Evolutionary conservation across 257 asterid genomes (phyloP), one percentile per base, ranked within the genome.

Genomic region (Solanum dulcamara): DNA sequence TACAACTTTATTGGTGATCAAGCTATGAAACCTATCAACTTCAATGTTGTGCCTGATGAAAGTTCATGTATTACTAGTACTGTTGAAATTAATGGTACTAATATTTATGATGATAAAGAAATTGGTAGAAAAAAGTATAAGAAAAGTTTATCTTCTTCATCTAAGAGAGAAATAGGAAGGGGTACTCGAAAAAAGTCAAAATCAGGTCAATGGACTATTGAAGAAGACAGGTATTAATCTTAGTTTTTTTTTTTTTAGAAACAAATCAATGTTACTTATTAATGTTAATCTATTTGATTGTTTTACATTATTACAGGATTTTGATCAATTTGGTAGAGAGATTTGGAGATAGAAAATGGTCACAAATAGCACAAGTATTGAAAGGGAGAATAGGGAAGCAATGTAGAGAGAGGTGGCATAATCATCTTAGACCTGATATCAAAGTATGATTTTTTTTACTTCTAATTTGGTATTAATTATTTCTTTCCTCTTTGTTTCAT

Each of bases 381-480:
- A 81, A n/a, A 4, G 94, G 95, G 44, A 89, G 98, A 85, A 94
- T 91, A 0, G 98, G 98, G 32, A 95, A 95, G 85, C 97, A 95
- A 81, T 95, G 98, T 79, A 84, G 98, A 32, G 97, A 95, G 72
- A 88, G 98, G 72, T 95, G 97, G 97, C 92, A 92, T 15, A 95
- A 95, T 80, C 98, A 95, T 91, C 84, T 95, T 20, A 92, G 94
- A 71, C 95, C 98, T 4, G 86, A 92, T 86, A 93, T 95, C 85
- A 91, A 92, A 95, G 98, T 95, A 67, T 13, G 44, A 81, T 38
- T 20, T 48, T n/a, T 32, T 35, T 64, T 7, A 22, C n/a, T 85
- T 20, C 26, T 68, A 80, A 28, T 85, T 30, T 10, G 28, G 85
- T 75, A 75, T 5, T 57, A 55, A 5, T 5, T 5, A 81, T 81